Conservation (phyloP, 2,329 filamentous ascomycete genomes). For the Cyphellophora europaea region DNA sequence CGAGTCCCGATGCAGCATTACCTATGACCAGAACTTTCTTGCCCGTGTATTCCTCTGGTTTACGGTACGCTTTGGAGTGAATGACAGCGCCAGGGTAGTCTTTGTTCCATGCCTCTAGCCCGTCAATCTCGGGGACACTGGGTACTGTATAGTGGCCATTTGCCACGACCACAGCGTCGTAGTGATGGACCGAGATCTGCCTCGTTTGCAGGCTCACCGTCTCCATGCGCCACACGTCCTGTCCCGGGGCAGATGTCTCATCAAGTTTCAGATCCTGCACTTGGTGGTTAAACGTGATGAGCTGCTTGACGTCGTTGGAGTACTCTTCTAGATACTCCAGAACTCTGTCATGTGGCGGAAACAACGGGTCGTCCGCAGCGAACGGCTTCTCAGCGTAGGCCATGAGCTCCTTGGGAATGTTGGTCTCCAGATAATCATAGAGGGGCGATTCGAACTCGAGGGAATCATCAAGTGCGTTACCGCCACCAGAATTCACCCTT, state of each 20-base stretch:
- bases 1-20: slow-evolving; percentile 73
- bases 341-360: slow-evolving; percentile 63
- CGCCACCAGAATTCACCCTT: slow-evolving; percentile 13
- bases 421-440: slow-evolving; percentile 75
- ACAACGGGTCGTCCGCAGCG: slow-evolving; percentile 55
- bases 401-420: slow-evolving; percentile 79
- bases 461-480: slow-evolving; percentile 18
- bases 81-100: slow-evolving; percentile 52
- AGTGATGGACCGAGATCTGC: slow-evolving; percentile 37
- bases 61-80: slow-evolving; percentile 75
- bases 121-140: slow-evolving; percentile 54
- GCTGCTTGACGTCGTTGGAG: slow-evolving; percentile 54
- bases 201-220: slow-evolving; percentile 42
- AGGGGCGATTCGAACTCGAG: slow-evolving; percentile 71
- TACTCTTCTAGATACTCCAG: slow-evolving; percentile 66
- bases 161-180: slow-evolving; percentile 67
- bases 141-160: slow-evolving; percentile 67
- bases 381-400: slow-evolving; percentile 64
- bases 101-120: slow-evolving; percentile 50
- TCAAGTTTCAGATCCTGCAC: slow-evolving; percentile 6
- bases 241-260: not conserved
- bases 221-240: slow-evolving; percentile 39
- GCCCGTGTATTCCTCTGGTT: slow-evolving; percentile 49
- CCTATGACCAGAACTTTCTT: slow-evolving; percentile 79
- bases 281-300: slow-evolving; percentile 55